Percentiles rank a stretch among this genome's conserved stretches.
These are phyloP conservation scores for Claviceps fusiformis DNA, from an alignment of 2,329 filamentous ascomycete genomes.

Conservation along the genomic window DNA sequence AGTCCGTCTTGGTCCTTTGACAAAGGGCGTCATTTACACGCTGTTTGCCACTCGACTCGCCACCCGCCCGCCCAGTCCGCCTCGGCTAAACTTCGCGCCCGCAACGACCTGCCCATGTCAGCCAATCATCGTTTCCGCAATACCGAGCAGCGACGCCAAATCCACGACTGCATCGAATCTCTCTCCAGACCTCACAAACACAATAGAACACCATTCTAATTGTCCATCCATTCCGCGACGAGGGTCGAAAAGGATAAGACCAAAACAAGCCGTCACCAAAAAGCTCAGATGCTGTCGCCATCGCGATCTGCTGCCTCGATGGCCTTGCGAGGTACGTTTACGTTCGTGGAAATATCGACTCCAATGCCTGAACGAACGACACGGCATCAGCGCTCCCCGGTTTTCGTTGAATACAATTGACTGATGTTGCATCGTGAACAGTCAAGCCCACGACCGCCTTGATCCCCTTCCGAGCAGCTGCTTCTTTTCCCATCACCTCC, in stretches of 20 bases:
- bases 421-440: conserved; percentile 17
- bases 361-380: background rate
- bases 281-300: conserved; percentile 30
- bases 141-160: conserved; percentile 11
- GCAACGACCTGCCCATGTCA: background rate
- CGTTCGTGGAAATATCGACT: background rate
- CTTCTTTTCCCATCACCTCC: conserved; percentile 46
- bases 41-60: background rate
- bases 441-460: conserved; percentile 53
- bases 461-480: conserved; percentile 48
- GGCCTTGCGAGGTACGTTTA: conserved; percentile 33
- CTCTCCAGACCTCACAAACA: background rate
- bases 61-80: background rate
- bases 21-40: conserved; percentile 1
- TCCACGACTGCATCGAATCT: background rate
- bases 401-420: background rate
- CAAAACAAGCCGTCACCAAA: background rate
- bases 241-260: background rate
- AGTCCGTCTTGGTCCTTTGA: too few relatives aligned
- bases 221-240: background rate
- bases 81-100: conserved; percentile 18
- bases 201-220: background rate
- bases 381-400: background rate
- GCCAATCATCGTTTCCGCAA: conserved; percentile 19
- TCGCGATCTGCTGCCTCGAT: conserved; percentile 38